Evolutionary conservation across 148 eudicot species (phyloP).

Genomic region (Amaranthus palmeri): DNA sequence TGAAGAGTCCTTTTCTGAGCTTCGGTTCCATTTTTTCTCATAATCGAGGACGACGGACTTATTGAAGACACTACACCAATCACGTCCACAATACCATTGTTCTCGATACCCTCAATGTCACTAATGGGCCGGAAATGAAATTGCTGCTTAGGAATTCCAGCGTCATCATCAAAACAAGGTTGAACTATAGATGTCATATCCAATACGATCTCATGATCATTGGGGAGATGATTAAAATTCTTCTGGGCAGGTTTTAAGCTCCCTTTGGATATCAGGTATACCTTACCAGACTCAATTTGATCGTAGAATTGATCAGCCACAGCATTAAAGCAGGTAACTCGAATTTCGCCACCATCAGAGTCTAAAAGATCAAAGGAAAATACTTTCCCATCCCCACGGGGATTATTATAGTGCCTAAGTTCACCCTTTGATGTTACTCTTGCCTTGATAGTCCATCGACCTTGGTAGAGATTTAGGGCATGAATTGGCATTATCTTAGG

Average conservation of each 20-base stretch:
- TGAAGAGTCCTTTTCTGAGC: conserved; percentile 72
- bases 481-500: conserved; percentile 77
- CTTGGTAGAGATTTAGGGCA: conserved; percentile 76
- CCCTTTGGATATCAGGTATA: conserved; percentile 80
- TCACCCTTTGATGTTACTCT: conserved; percentile 81
- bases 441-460: conserved; percentile 95
- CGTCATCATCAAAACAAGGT: conserved; percentile 73
- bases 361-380: conserved; percentile 95
- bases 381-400: conserved; percentile 84
- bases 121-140: conserved; percentile 69
- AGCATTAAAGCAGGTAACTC: conserved; percentile 86
- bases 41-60: conserved; percentile 58
- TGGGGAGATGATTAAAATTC: conserved; percentile 65
- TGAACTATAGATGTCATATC: conserved; percentile 63
- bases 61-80: conserved; percentile 80
- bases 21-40: conserved; percentile 81
- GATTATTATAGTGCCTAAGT: conserved; percentile 66
- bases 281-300: conserved; percentile 66
- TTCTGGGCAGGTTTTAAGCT: conserved; percentile 75
- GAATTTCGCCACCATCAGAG: conserved; percentile 88
- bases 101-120: conserved; percentile 70
- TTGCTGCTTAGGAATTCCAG: conserved; percentile 61
- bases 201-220: conserved; percentile 73
- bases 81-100: conserved; percentile 52
- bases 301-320: conserved; percentile 76